Evolutionary conservation across 768 basidiomycete species (phyloP).

Genomic region (Nidularia sp.): DNA sequence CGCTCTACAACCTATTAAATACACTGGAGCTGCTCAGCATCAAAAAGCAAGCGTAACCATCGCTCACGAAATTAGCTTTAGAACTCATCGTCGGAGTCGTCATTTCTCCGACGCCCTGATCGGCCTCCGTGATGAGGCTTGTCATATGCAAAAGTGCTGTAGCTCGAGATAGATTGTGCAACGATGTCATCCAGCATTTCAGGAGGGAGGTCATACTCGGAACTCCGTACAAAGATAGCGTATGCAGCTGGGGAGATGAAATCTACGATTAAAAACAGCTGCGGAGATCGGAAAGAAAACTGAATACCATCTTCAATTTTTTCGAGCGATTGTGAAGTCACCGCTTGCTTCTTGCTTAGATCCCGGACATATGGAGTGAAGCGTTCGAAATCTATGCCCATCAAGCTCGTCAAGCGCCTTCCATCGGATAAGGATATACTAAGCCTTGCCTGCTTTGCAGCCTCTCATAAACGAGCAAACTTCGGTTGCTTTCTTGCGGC

Average conservation of each 20-base stretch:
- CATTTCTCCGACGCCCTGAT: slow-evolving; percentile 11
- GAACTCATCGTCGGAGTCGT: slow-evolving; percentile 12
- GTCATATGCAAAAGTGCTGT: slow-evolving; percentile 7
- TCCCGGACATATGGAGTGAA: slow-evolving; percentile 68
- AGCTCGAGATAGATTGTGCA: slow-evolving; percentile 37
- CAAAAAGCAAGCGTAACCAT: no score
- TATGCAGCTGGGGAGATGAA: slow-evolving; percentile 53
- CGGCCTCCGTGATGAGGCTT: slow-evolving; percentile 1
- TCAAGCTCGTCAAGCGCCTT: not conserved
- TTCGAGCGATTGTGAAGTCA: slow-evolving; percentile 82
- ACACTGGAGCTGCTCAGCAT: no score
- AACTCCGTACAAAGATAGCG: slow-evolving; percentile 65
- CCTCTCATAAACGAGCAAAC: slow-evolving; percentile 69
- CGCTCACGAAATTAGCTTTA: not conserved
- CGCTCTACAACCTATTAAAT: no score
- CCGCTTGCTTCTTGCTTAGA: slow-evolving; percentile 81
- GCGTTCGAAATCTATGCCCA: slow-evolving; percentile 61
- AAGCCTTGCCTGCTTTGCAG: slow-evolving; percentile 62
- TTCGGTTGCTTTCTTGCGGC: slow-evolving; percentile 54
- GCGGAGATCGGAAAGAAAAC: not conserved
- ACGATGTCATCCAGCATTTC: slow-evolving; percentile 72
- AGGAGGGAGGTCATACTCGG: slow-evolving; percentile 67
- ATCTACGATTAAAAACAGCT: not conserved
- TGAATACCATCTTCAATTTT: slow-evolving; percentile 89
- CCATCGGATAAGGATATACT: not conserved